Evolutionary conservation across 176 grass and related monocot species (phyloP).

Genomic region (Zea luxurians): DNA sequence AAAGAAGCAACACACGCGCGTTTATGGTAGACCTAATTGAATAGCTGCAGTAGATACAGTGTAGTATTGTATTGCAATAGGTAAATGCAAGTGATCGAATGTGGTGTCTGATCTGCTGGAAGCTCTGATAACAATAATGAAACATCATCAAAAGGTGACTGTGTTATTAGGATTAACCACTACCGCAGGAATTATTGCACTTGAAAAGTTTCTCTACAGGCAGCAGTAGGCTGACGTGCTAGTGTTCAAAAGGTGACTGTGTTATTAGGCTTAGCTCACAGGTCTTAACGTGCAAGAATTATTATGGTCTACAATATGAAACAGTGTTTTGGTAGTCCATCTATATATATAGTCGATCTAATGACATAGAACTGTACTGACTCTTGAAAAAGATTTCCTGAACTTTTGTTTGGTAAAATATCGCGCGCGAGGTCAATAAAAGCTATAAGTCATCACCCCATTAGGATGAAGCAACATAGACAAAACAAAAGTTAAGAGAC

Average conservation of each 20-base stretch:
- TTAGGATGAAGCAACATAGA: not conserved
- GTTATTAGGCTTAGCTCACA: too few relatives aligned
- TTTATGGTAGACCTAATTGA: not conserved
- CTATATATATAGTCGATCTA: too few relatives aligned
- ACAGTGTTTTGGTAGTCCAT: not conserved
- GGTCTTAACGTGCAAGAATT: too few relatives aligned
- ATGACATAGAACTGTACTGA: not conserved
- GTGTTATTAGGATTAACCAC: conserved; percentile 13
- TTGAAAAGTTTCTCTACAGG: not conserved
- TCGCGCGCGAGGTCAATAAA: conserved; percentile 15
- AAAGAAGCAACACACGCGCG: not conserved
- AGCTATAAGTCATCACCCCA: not conserved
- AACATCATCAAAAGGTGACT: conserved; percentile 19
- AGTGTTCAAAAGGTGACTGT: not conserved
- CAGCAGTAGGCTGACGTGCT: not conserved
- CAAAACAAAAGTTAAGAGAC: conserved; percentile 4
- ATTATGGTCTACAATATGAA: too few relatives aligned
- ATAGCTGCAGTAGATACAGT: not conserved
- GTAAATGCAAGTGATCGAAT: not conserved
- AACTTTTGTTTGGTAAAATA: not conserved
- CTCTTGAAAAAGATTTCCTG: not conserved
- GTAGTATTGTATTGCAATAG: not conserved
- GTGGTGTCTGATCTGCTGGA: not conserved
- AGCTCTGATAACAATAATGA: not conserved
- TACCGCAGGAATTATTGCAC: not conserved